Conservation (phyloP, 805 yeast species). For the Sporopachydermia quercuum region DNA sequence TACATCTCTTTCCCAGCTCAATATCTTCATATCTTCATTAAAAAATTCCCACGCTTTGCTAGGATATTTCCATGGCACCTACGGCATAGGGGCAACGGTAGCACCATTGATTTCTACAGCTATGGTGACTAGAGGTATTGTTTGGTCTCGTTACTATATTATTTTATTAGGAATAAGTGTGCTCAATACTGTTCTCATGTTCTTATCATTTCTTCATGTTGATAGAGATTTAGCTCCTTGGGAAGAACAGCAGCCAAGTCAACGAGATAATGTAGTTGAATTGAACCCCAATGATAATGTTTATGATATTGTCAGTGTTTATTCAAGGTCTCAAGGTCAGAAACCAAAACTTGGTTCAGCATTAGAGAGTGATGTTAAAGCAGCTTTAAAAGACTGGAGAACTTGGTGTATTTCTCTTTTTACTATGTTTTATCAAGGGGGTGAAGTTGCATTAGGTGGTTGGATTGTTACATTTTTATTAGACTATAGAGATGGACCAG, state of each 20-base stretch:
- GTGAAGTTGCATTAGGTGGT: conserved; percentile 54
- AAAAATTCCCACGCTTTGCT: conserved; percentile 40
- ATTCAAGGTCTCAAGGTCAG: conserved; percentile 8
- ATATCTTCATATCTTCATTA: conserved; percentile 31
- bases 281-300: neutral
- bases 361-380: conserved; percentile 11
- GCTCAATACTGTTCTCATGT: conserved; percentile 18
- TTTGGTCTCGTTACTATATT: conserved; percentile 41
- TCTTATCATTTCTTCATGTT: conserved; percentile 32
- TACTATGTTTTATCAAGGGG: conserved; percentile 51
- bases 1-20: conserved; percentile 31
- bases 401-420: conserved; percentile 37
- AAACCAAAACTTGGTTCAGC: conserved; percentile 10
- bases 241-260: conserved; percentile 4
- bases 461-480: conserved; percentile 56
- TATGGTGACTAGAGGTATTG: conserved; percentile 31
- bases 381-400: conserved; percentile 6
- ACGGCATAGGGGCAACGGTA: conserved; percentile 60
- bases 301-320: neutral
- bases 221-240: conserved; percentile 5
- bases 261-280: neutral
- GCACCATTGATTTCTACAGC: conserved; percentile 52
- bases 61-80: conserved; percentile 51
- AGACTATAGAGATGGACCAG: conserved; percentile 34
- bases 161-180: conserved; percentile 29